A percentile compares a stretch with the other conserved stretches of the same genome.
Conservation (phyloP, 2,329 filamentous ascomycete genomes). For the Beauveria bassiana region DNA sequence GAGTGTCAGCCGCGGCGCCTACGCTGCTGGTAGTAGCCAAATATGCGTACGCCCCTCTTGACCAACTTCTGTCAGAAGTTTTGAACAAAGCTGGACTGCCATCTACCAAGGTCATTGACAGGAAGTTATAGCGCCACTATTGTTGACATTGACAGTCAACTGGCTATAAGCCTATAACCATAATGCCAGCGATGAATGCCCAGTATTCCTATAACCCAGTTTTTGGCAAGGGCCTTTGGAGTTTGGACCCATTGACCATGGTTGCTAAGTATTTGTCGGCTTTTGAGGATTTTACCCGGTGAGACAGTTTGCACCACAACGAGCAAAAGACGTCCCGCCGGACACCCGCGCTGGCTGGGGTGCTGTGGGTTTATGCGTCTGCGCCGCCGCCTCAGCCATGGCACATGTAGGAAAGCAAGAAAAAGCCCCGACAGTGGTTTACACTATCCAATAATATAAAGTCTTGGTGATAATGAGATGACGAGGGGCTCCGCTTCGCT, state of each 20-base stretch:
- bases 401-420: background rate
- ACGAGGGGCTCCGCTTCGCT: background rate
- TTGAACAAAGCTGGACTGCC: background rate
- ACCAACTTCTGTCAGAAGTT: background rate
- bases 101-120: background rate
- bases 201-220: background rate
- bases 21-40: background rate
- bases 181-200: background rate
- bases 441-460: background rate
- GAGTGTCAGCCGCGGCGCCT: background rate
- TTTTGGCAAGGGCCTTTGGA: background rate
- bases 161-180: background rate
- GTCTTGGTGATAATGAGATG: background rate
- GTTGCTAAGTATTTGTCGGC: background rate
- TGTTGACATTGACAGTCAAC: background rate
- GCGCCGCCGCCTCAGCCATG: constrained; percentile 3
- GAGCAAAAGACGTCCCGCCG: background rate
- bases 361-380: background rate
- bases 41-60: background rate
- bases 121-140: background rate
- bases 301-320: background rate
- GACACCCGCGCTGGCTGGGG: background rate
- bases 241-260: background rate
- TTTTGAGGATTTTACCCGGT: background rate
- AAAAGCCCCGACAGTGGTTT: background rate